Evolutionary conservation across 2,329 filamentous ascomycete genomes (phyloP), one percentile per base, ranked within the genome.

Genomic region (Monilinia polystroma): DNA sequence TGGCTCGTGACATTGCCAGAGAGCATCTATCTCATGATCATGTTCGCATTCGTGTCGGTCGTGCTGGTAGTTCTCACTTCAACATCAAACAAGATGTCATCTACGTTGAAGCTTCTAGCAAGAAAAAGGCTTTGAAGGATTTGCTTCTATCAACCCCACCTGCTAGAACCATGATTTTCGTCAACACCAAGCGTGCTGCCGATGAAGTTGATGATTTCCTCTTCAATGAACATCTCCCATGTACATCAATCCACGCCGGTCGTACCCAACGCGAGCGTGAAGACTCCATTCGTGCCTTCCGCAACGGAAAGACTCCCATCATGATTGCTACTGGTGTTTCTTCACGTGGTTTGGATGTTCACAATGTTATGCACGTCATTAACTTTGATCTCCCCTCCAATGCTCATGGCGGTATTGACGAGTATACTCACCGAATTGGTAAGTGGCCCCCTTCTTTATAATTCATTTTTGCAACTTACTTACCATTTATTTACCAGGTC

Each of bases 351-450:
- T 88, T 97, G 45, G 93, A 98, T 72, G 89, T 97, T 47, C 86
- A 86, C 67, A 92, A 95, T 71, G 89, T 98, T 7, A 87, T 89
- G 81, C 92, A 97, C 70, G 90, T 99, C 68, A 89, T 99, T 83
- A 98, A 99, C 79, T 98, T 88, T 73, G 93, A 98, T 69, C 81
- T 98, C 1, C 94, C 94, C 0, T 87, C 83, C 6, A 79, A 82
- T 54, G 81, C 87, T 0, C 84, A 94, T 72, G 93, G 92, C n/a
- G 94, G 93, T 2, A 96, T 97, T 66, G 88, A 91, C 59, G 95
- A 98, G 77, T 99, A 98, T 73, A 88, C 90, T 35, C 95, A 99
- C 76, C 92, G 95, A 16, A 98, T 98, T 76, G 95, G 90, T 92
- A 86, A 79, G 83, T 75, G 32, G 8, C 35, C 38, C 23, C 23